phyloP scores from a whole-genome alignment of 306 rosid genomes.

The Acacia confusa region DNA sequence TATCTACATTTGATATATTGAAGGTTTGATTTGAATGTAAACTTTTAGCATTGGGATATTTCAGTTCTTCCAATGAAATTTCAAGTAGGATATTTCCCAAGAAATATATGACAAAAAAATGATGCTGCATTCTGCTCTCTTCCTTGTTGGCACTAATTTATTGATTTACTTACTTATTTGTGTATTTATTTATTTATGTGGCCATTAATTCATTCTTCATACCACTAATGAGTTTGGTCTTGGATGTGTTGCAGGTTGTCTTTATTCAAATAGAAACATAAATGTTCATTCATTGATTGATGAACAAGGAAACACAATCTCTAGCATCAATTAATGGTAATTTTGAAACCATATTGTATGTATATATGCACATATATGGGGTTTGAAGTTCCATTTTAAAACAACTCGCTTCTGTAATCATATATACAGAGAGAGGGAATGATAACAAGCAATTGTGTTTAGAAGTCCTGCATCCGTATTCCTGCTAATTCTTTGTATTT shows the following conservation, averaged over 20 bases:
- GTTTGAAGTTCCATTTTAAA: not conserved
- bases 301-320: not conserved
- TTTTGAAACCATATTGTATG: not conserved
- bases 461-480: too few species aligned
- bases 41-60: not conserved
- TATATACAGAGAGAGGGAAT: too few species aligned
- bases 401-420: too few species aligned
- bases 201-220: not conserved
- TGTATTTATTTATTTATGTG: not conserved
- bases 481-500: too few species aligned
- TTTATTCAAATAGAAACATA: not conserved
- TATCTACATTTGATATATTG: not conserved
- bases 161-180: not conserved
- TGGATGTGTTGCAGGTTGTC: slow-evolving; percentile 8
- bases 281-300: not conserved
- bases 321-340: not conserved
- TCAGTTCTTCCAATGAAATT: not conserved
- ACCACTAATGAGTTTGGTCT: not conserved
- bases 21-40: not conserved
- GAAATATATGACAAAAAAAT: not conserved
- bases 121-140: not conserved
- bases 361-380: not conserved
- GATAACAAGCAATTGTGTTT: too few species aligned
- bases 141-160: not conserved
- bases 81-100: not conserved